phyloP scores from a whole-genome alignment of 106 monocot species.

The Amphibolis antarctica region DNA sequence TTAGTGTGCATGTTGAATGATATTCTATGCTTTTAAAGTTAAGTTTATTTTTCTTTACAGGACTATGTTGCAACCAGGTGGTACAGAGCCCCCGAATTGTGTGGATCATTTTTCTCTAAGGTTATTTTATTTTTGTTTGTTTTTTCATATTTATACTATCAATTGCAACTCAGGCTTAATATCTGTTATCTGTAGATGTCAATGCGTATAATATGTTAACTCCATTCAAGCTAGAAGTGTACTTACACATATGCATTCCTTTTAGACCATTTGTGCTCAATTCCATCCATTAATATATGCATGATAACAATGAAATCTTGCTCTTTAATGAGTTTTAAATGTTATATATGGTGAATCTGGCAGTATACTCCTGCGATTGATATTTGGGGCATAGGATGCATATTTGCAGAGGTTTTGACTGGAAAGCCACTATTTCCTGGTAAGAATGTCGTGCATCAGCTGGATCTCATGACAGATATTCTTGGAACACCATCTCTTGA shows the following conservation, averaged over 20 bases:
- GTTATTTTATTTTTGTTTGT: too few species aligned
- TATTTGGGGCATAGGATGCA: slow-evolving; percentile 93
- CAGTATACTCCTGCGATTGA: slow-evolving; percentile 86
- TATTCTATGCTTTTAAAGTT: too few species aligned
- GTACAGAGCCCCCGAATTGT: slow-evolving; percentile 95
- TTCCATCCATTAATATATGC: too few species aligned
- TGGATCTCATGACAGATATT: slow-evolving; percentile 16
- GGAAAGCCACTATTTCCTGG: slow-evolving; percentile 86
- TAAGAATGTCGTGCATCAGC: slow-evolving; percentile 67
- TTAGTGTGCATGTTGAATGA: too few species aligned
- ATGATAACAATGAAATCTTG: not conserved
- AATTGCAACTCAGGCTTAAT: too few species aligned
- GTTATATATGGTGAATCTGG: slow-evolving; percentile 5
- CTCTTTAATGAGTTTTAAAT: not conserved
- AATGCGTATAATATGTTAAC: too few species aligned
- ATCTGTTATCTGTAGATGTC: too few species aligned
- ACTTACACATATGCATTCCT: too few species aligned
- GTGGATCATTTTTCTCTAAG: slow-evolving; percentile 96
- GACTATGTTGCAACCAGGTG: slow-evolving; percentile 98
- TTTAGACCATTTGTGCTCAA: too few species aligned
- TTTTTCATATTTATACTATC: too few species aligned
- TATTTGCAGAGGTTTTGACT: slow-evolving; percentile 78
- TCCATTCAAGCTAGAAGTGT: too few species aligned
- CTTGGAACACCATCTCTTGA: slow-evolving; percentile 72
- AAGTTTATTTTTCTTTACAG: slow-evolving; percentile 37